Evolutionary conservation across 495 filamentous ascomycete genomes (phyloP).

Genomic region (Hypoxylon subgilvum): DNA sequence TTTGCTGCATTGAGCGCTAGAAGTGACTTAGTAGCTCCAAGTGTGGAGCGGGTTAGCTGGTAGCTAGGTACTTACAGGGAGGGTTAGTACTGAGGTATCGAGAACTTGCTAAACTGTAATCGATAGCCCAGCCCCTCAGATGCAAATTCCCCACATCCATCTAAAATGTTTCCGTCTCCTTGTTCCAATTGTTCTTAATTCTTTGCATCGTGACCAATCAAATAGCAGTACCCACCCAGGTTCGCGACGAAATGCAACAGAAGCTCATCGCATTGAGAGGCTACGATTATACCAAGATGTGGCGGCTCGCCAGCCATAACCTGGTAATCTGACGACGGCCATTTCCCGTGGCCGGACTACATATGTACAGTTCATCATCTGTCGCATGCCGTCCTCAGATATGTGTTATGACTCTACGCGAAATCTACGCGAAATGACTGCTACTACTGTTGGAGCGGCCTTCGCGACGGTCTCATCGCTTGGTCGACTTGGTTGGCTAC

Average conservation of each 20-base stretch:
- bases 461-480: constrained; percentile 7
- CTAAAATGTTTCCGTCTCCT: constrained; percentile 9
- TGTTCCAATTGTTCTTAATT: constrained; percentile 27
- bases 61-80: no score
- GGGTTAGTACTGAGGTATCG: no score
- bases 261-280: constrained; percentile 34
- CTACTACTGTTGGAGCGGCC: constrained; percentile 3
- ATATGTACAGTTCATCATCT: constrained; percentile 2
- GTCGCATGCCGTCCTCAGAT: no score
- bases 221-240: constrained; percentile 21
- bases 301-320: constrained; percentile 21
- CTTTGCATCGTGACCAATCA: constrained; percentile 39
- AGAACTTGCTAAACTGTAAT: constrained; percentile 5
- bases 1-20: neutral
- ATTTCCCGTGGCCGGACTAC: constrained; percentile 7
- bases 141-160: constrained; percentile 17
- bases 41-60: neutral
- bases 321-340: constrained; percentile 2
- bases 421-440: constrained; percentile 10
- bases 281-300: constrained; percentile 20
- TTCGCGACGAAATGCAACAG: constrained; percentile 26
- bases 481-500: constrained; percentile 26
- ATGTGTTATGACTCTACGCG: neutral
- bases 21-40: constrained; percentile 6
- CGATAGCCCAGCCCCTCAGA: constrained; percentile 7